Evolutionary conservation across 306 rosid genomes (phyloP), one percentile per base, ranked within the genome.

Genomic region (Gynostemma pentaphyllum): DNA sequence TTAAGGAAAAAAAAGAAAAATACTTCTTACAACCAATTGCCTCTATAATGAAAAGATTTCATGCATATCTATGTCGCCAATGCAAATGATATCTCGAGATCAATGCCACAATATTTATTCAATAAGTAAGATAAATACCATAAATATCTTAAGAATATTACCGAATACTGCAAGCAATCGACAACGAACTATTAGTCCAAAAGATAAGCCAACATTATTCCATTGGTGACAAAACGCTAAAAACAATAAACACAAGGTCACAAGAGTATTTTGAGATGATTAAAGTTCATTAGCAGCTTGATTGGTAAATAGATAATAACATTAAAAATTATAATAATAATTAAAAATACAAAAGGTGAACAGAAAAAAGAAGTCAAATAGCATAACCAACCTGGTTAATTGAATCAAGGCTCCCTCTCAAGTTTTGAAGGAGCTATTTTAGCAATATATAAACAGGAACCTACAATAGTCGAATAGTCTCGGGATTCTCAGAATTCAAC

Each of bases 391-490:
- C 96, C 96, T 88, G 96, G 72, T 88, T 85, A 27, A 85, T 87
- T 45, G 96, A 82, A 45, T 95, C 96, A 72, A 88, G 87, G 74
- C 77, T 12, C 66, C 96, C 96, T 77, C 96, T 80, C 84, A 83
- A 48, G 80, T 88, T 75, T 71, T 85, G 85, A 68, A n/a, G 96
- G 96, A 49, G 96, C 62, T 66, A 88, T 82, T 82, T 88, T 95
- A 42, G 96, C 90, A 63, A 88, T 88, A 80, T n/a, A n/a, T 88
- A 88, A 54, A 88, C 90, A 32, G 96, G 96, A 44, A 88, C 96
- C 96, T 88, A 73, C 16, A 22, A 60, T 39, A 27, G 39, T 60
- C 13, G 23, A 60, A 7, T 11, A 36, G 10, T 39, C 48, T 39
- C 9, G 7, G 67, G 21, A 24, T 66, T 46, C 47, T 5, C 1